Conservation (phyloP, 805 yeast species). For the Naumovozyma baii region DNA sequence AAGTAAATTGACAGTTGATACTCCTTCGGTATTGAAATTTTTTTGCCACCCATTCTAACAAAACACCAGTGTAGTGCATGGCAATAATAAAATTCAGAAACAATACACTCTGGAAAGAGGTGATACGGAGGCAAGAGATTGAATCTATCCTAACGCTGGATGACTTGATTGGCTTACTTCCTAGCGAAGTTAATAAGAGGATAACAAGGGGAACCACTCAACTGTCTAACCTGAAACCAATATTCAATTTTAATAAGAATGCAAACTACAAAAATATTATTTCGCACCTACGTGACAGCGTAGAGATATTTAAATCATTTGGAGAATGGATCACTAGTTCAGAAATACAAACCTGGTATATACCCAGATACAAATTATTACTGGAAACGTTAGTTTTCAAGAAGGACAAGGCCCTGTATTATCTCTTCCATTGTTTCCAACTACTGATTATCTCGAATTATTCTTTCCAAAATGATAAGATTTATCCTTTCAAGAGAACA, state of each 20-base stretch:
- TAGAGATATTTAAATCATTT: slow-evolving; percentile 8
- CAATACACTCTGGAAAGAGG: slow-evolving; percentile 8
- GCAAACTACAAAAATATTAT: slow-evolving; percentile 1
- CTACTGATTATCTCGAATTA: slow-evolving; percentile 13
- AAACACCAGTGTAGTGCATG: slow-evolving; percentile 10
- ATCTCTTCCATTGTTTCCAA: slow-evolving; percentile 14
- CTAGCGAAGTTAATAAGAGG: background rate
- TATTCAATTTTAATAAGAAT: too few species aligned
- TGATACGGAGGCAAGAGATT: background rate
- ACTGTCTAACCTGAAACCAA: background rate
- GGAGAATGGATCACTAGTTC: slow-evolving; percentile 9
- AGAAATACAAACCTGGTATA: slow-evolving; percentile 10
- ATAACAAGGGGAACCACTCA: background rate
- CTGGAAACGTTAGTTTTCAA: slow-evolving; percentile 1
- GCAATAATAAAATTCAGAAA: slow-evolving; percentile 18
- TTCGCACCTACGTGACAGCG: slow-evolving; percentile 2
- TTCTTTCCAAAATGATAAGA: slow-evolving; percentile 1
- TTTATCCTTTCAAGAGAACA: background rate
- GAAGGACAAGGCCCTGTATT: slow-evolving; percentile 1
- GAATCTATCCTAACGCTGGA: background rate
- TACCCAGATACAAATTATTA: slow-evolving; percentile 12
- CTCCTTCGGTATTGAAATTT: background rate
- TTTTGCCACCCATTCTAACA: background rate
- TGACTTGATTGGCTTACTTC: too few species aligned
- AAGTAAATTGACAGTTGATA: background rate